These are phyloP conservation scores for Aspergillus sp. DNA, from an alignment of 2,329 filamentous ascomycete genomes.

Conservation along the genomic window DNA sequence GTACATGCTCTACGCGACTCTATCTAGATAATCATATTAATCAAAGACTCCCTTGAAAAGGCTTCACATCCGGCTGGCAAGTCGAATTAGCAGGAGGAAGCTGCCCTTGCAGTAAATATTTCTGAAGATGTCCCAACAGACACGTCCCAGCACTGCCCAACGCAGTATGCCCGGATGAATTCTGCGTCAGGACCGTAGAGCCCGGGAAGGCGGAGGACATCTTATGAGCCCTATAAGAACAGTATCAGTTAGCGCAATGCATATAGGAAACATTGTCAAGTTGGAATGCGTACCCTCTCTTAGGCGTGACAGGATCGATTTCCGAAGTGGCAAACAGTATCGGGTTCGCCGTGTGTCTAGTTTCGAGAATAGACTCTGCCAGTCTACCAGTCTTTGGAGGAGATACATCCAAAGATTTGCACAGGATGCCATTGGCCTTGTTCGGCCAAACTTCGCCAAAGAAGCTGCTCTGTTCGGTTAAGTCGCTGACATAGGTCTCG, in stretches of 20 bases:
- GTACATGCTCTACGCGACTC: no score
- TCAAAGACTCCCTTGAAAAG: not conserved
- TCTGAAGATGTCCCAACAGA: not conserved
- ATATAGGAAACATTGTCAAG: not conserved
- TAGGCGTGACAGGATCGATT: conserved; percentile 57
- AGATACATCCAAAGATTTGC: not conserved
- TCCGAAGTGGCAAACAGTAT: conserved; percentile 57
- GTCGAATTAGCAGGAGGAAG: not conserved
- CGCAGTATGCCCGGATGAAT: conserved; percentile 18
- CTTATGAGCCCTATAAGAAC: conserved; percentile 9
- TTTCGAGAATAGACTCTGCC: not conserved
- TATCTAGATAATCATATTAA: not conserved
- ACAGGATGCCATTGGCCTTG: not conserved
- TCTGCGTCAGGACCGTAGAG: conserved; percentile 40
- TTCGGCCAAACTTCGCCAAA: not conserved
- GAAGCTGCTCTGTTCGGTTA: not conserved
- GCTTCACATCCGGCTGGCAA: not conserved
- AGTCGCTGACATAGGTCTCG: not conserved
- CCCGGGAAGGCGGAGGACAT: conserved; percentile 38
- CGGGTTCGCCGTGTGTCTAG: conserved; percentile 40
- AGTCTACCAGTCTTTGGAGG: not conserved
- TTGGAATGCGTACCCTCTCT: conserved; percentile 27
- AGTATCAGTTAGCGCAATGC: no score
- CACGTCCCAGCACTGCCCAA: not conserved
- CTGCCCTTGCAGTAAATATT: not conserved